Evolutionary conservation across 768 basidiomycete species (phyloP), one percentile per base, ranked within the genome.

Genomic region (Russula virescens): DNA sequence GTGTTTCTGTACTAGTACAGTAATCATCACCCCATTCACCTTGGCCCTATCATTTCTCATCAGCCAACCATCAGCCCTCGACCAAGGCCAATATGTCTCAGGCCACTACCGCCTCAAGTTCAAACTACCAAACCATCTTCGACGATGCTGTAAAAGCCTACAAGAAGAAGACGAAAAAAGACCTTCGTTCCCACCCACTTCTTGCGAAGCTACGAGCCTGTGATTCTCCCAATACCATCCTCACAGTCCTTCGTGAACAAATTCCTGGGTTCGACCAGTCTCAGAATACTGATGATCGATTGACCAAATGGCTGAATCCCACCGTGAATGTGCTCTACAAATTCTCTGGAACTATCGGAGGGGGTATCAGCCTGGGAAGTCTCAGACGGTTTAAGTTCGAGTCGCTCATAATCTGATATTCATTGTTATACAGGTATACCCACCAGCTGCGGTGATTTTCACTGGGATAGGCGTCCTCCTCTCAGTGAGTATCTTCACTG

Each of bases 41-140:
- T n/a, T n/a, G n/a, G n/a, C n/a, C n/a, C n/a, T n/a, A n/a, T n/a
- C n/a, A n/a, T n/a, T n/a, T n/a, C n/a, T n/a, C n/a, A n/a, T n/a
- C n/a, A n/a, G n/a, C n/a, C n/a, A n/a, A n/a, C n/a, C n/a, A n/a
- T n/a, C n/a, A n/a, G n/a, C n/a, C n/a, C n/a, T n/a, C n/a, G n/a
- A n/a, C n/a, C n/a, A n/a, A n/a, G n/a, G n/a, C n/a, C 10, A 38
- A 11, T 71, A 83, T 85, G 71, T 83, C 77, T 65, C 42, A 43
- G 18, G 10, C 5, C 38, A 3, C 42, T 19, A 43, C 42, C 19
- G 4, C 42, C 18, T 43, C 14, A 6, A 43, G 3, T 8, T 43
- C 42, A 43, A 43, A 43, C 8, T 43, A 43, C 19, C 42, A 43
- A 43, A 2, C 42, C 18, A 43, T 43, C 42, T 43, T 43, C 42